phyloP scores from a whole-genome alignment of 2,329 filamentous ascomycete species.

The Colletotrichum tanaceti region DNA sequence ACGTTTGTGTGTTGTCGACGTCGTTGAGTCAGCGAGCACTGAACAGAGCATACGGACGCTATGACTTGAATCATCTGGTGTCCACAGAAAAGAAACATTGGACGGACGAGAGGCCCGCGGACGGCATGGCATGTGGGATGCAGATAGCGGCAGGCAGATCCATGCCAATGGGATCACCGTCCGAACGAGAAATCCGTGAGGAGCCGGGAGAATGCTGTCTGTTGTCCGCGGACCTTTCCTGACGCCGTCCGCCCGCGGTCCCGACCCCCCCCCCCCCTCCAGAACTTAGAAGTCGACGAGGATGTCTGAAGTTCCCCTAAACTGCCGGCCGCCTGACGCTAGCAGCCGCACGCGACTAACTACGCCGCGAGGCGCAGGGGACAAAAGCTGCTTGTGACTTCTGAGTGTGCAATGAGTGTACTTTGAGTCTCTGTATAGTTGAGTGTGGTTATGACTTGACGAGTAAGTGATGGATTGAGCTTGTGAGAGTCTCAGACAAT shows the following conservation, averaged over 20 bases:
- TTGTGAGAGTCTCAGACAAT: slow-evolving; percentile 15
- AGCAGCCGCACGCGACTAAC: slow-evolving; percentile 6
- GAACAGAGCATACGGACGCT: too few relatives aligned
- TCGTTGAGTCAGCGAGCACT: background rate
- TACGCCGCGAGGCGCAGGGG: background rate
- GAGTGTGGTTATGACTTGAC: too few relatives aligned
- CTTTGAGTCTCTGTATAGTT: too few relatives aligned
- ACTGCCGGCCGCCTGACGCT: slow-evolving; percentile 6
- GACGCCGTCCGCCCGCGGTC: too few relatives aligned
- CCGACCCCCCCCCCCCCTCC: background rate
- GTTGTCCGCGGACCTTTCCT: background rate
- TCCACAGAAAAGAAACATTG: slow-evolving; percentile 4
- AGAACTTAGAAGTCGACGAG: background rate
- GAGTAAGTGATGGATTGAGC: background rate
- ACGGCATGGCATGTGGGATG: slow-evolving; percentile 34
- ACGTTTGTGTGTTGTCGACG: background rate
- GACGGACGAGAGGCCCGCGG: slow-evolving; percentile 4
- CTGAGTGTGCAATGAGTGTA: too few relatives aligned
- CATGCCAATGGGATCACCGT: slow-evolving; percentile 14
- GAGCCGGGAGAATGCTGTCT: background rate
- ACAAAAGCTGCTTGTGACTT: too few relatives aligned
- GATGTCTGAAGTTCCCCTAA: background rate
- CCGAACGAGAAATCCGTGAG: slow-evolving; percentile 3
- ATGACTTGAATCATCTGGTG: background rate
- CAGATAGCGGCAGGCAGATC: slow-evolving; percentile 24